Evolutionary conservation across 2,329 filamentous ascomycete species (phyloP).

Genomic region (Neocucurbitaria cava): DNA sequence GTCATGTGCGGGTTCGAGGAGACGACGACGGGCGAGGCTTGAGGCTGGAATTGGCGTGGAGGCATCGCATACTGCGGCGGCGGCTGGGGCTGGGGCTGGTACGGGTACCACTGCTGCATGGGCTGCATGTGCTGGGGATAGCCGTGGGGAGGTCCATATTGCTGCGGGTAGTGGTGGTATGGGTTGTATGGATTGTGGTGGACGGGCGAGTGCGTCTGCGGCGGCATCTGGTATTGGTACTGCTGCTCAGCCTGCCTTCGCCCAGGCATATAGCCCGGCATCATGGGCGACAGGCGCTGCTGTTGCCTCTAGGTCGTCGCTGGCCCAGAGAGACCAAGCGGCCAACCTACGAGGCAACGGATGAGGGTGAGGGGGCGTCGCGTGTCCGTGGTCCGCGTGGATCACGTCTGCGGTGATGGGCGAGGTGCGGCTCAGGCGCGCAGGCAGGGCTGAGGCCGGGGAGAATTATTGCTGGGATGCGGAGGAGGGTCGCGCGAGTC

Average conservation of each 20-base stretch:
- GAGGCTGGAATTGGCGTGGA: conserved; percentile 47
- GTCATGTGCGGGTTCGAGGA: conserved; percentile 54
- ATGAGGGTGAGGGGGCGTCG: conserved; percentile 8
- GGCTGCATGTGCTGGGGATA: conserved; percentile 49
- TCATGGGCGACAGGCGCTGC: conserved; percentile 69
- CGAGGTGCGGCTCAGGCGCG: conserved; percentile 14
- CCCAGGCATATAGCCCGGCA: conserved; percentile 64
- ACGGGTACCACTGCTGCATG: conserved; percentile 50
- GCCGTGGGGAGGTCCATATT: conserved; percentile 51
- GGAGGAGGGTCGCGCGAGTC: conserved; percentile 38
- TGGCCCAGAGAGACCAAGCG: conserved; percentile 44
- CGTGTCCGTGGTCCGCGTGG: conserved; percentile 1
- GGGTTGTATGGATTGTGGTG: conserved; percentile 37
- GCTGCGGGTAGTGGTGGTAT: conserved; percentile 46
- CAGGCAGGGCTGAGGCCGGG: conserved; percentile 12
- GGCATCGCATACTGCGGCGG: conserved; percentile 48
- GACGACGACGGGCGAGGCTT: conserved; percentile 54
- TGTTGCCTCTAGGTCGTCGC: conserved; percentile 51
- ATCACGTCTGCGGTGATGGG: conserved; percentile 4
- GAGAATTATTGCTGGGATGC: conserved; percentile 37
- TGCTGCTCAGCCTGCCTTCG: conserved; percentile 51
- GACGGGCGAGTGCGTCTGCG: conserved; percentile 26
- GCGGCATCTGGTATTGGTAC: conserved; percentile 37
- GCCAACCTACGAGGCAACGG: conserved; percentile 50
- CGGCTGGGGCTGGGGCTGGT: conserved; percentile 46